Evolutionary conservation across 192 early-diverging fungal species (phyloP).

Genomic region (Backusella westeae): DNA sequence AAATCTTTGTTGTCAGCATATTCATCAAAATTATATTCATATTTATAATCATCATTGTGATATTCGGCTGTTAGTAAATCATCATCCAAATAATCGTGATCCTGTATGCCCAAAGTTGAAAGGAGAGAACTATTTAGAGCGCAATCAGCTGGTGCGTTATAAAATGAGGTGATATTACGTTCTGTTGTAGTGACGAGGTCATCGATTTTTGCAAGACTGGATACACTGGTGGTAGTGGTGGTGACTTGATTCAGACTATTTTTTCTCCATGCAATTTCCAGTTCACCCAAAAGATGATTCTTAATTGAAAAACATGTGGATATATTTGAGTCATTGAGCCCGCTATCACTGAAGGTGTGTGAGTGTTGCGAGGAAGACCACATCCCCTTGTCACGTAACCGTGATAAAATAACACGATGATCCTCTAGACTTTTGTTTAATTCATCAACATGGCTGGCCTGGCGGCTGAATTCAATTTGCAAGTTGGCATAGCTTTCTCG

Average conservation of each 20-base stretch:
- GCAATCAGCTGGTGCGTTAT: constrained; percentile 20
- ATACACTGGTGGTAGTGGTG: not conserved
- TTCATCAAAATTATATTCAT: not conserved
- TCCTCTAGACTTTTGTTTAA: constrained; percentile 37
- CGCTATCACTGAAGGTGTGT: not conserved
- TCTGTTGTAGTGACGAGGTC: constrained; percentile 14
- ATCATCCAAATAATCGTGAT: not conserved
- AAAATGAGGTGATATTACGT: constrained; percentile 23
- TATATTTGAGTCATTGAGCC: not conserved
- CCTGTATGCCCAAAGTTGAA: constrained; percentile 2
- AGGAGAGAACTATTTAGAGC: constrained; percentile 8
- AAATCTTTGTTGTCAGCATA: not conserved
- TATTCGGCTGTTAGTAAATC: not conserved
- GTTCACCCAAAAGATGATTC: constrained; percentile 41
- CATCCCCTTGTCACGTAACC: constrained; percentile 12
- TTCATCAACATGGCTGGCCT: constrained; percentile 27
- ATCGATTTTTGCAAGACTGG: constrained; percentile 4
- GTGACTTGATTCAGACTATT: constrained; percentile 6
- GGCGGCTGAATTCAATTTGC: constrained; percentile 26
- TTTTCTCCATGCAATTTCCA: constrained; percentile 48
- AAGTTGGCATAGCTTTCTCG: constrained; percentile 29
- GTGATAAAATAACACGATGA: constrained; percentile 26
- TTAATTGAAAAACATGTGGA: constrained; percentile 2
- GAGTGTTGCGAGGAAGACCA: not conserved
- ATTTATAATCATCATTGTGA: not conserved